Conservation (phyloP, 192 early-diverging fungal genomes). For the Piromyces sp. region DNA sequence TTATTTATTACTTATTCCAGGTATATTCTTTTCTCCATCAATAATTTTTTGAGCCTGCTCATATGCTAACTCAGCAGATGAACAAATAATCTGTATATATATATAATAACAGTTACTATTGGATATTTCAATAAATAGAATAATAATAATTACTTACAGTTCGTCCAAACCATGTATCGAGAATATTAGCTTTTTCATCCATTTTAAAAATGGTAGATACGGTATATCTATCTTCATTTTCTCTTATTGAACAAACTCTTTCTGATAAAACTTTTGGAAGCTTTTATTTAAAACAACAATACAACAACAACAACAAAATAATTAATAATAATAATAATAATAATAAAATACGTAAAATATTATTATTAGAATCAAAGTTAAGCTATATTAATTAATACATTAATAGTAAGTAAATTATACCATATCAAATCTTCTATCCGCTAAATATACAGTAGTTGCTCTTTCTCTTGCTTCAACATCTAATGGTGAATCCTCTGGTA, state of each 20-base stretch:
- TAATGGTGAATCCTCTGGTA: constrained; percentile 35
- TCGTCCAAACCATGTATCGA: constrained; percentile 54
- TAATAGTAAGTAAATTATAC: neutral
- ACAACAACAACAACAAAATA: too few relatives aligned
- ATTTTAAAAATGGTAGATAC: constrained; percentile 56
- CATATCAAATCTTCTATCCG: constrained; percentile 70
- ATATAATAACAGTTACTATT: neutral
- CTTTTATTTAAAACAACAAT: neutral
- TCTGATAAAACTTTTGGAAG: constrained; percentile 55
- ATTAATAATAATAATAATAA: too few relatives aligned
- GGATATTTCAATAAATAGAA: too few relatives aligned
- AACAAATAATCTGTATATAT: constrained; percentile 34
- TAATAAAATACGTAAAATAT: too few relatives aligned
- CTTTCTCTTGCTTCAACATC: constrained; percentile 53
- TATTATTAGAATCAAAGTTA: neutral
- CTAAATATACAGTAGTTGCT: constrained; percentile 59
- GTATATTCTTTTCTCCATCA: constrained; percentile 26
- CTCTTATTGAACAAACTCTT: constrained; percentile 48
- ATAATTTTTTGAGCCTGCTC: constrained; percentile 55
- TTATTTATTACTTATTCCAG: constrained; percentile 21
- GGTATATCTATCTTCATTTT: constrained; percentile 45
- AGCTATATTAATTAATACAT: too few relatives aligned
- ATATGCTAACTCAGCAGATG: constrained; percentile 56
- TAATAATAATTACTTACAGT: constrained; percentile 7
- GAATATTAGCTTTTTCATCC: constrained; percentile 25